Evolutionary conservation across 192 early-diverging fungal species (phyloP).

Genomic region (Gonapodya prolifera): DNA sequence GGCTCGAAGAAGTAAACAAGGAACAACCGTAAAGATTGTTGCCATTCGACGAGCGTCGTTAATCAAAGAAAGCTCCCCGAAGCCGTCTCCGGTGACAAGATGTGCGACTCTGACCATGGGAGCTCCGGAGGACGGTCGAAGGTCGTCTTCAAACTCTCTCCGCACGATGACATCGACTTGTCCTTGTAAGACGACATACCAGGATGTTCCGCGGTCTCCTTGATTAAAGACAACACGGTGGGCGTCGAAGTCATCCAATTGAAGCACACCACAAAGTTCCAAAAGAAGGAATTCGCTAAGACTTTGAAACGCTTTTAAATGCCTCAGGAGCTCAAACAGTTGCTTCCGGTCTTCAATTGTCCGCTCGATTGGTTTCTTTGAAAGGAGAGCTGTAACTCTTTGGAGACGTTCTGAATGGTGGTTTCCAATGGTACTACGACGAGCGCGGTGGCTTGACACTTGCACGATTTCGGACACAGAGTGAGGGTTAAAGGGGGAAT

Average conservation of each 20-base stretch:
- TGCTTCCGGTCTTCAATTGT: not conserved
- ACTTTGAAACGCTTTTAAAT: constrained; percentile 17
- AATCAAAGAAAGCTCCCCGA: constrained; percentile 29
- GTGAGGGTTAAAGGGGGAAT: too few relatives aligned
- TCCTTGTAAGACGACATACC: constrained; percentile 31
- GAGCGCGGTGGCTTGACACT: too few relatives aligned
- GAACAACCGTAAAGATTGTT: constrained; percentile 20
- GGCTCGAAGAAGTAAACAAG: constrained; percentile 22
- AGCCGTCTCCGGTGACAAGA: constrained; percentile 19
- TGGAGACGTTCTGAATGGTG: not conserved
- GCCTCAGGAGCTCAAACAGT: not conserved
- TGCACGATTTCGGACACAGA: too few relatives aligned
- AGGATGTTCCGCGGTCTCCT: constrained; percentile 26
- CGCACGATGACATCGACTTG: constrained; percentile 19
- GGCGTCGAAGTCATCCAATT: constrained; percentile 16
- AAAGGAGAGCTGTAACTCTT: not conserved
- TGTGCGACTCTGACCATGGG: not conserved
- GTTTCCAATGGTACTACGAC: not conserved
- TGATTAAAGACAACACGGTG: constrained; percentile 24
- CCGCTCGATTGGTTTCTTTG: not conserved
- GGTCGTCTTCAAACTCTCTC: constrained; percentile 15
- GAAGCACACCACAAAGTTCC: constrained; percentile 22
- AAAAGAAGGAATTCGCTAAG: constrained; percentile 23
- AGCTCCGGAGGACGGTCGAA: constrained; percentile 10
- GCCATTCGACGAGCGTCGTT: constrained; percentile 26